Base-by-base conservation (phyloP, 1,284 basidiomycete species). In the Coniophora puteana region DNA sequence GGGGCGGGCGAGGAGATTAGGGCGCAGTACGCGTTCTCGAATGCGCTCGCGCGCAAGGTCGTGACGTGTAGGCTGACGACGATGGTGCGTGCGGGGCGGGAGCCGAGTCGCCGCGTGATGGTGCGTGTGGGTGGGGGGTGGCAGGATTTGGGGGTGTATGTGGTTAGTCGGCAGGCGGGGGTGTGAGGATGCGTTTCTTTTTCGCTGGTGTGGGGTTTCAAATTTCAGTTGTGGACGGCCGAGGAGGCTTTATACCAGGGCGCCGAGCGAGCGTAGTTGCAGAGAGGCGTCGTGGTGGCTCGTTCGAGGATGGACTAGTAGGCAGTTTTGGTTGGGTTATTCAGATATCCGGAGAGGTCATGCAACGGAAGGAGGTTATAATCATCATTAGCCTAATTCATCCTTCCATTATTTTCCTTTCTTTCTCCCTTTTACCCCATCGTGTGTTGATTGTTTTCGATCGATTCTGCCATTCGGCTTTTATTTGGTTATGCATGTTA, bases 61-160 rank as follows among this genome's bases (percentile, higher is more conserved):
- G 74, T 92, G 24, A 83, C 78, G 17, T 91, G 88, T 59, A 80
- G 86, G 51, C 66, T 94, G 61, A 87, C 91, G 33, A 87, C 86
- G 37, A 68, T 88, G 58, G 76, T 76, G 41, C 73, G 86, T 34
- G 62, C 73, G 7, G 72, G 76, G 4, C 74, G 79, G 58, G 69
- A 72, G 40, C 60, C 67, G 31, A 62, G 71, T 16, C 87, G 83
- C 74, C 90, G 89, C 62, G 89, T 92, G 20, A 84, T 93, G 81
- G 88, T 83, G 63, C 78, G 87, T 47, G 82, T 91, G 41, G 88
- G 87, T 41, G 88, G 88, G 59, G 89, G 89, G 29, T 93, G 89
- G 90, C 87, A 90, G 58, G 89, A 92, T 63, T 68, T 93, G 47
- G 80, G 80, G 53, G 65, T 85, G 51, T 92, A 89, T 62, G 76